Percentiles rank a stretch among this genome's conserved stretches.
phyloP scores from a whole-genome alignment of 176 grass and related monocot species.

The Aegilops bicornis region DNA sequence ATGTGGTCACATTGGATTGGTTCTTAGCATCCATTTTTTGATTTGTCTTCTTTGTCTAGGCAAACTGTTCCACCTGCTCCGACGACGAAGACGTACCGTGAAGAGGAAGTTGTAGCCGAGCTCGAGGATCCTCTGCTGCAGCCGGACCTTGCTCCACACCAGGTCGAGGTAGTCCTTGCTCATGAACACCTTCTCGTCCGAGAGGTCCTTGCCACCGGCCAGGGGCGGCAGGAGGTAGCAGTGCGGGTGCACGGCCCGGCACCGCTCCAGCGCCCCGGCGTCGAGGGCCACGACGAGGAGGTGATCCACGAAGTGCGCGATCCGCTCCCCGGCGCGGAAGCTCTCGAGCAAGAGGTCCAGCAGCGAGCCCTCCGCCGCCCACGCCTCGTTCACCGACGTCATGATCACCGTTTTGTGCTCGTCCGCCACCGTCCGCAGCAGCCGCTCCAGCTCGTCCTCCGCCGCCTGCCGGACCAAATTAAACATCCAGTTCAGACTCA shows the following conservation, averaged over 20 bases:
- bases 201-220: slow-evolving; percentile 43
- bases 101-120: slow-evolving; percentile 95
- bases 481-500: neutral
- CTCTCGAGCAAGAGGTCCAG: slow-evolving; percentile 79
- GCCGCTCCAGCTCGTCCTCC: slow-evolving; percentile 31
- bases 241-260: slow-evolving; percentile 59
- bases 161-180: slow-evolving; percentile 73
- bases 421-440: slow-evolving; percentile 53
- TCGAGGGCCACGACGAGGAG: slow-evolving; percentile 76
- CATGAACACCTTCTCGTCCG: slow-evolving; percentile 77
- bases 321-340: slow-evolving; percentile 57
- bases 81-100: slow-evolving; percentile 44
- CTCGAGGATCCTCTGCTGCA: slow-evolving; percentile 72
- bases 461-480: neutral
- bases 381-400: slow-evolving; percentile 80
- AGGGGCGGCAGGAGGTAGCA: slow-evolving; percentile 58
- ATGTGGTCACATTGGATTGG: neutral
- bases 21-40: neutral
- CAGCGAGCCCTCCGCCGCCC: slow-evolving; percentile 65
- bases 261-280: slow-evolving; percentile 44
- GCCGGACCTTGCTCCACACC: slow-evolving; percentile 79
- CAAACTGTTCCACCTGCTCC: neutral
- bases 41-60: neutral
- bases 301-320: slow-evolving; percentile 48
- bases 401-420: slow-evolving; percentile 76